Evolutionary conservation across 129 eudicot genomes (phyloP).

Genomic region (Arctium minus): DNA sequence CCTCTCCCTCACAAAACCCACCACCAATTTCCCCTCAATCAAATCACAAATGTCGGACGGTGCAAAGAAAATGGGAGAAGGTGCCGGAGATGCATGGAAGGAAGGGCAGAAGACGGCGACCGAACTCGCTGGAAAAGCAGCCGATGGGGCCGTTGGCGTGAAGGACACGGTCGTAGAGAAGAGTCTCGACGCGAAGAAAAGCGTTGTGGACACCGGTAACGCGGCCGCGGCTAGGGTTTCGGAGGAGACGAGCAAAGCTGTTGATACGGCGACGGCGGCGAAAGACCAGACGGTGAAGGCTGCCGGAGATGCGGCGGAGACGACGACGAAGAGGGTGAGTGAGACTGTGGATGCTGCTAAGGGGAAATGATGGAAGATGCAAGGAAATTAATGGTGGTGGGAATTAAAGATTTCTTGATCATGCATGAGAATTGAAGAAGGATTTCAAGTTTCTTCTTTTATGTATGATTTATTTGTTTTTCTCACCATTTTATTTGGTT

Average conservation of each 20-base stretch:
- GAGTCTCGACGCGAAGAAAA: not conserved
- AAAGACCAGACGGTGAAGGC: not conserved
- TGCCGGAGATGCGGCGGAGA: not conserved
- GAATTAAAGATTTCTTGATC: too few species aligned
- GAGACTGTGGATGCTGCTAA: not conserved
- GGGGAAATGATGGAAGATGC: not conserved
- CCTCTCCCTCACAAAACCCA: slow-evolving; percentile 9
- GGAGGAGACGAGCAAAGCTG: not conserved
- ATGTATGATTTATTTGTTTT: too few species aligned
- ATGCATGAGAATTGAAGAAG: not conserved
- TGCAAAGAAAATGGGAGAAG: not conserved
- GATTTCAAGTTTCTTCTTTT: not conserved
- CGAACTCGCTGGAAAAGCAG: not conserved
- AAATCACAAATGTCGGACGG: slow-evolving; percentile 1
- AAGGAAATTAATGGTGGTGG: not conserved
- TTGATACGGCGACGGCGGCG: not conserved
- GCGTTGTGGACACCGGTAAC: not conserved
- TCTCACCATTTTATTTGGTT: not conserved
- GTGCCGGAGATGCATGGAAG: not conserved
- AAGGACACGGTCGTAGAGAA: not conserved
- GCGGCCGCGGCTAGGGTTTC: not conserved
- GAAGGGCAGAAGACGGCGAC: not conserved
- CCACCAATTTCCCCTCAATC: not conserved
- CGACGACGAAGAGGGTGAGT: not conserved
- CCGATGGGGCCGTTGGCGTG: not conserved